These are phyloP conservation scores for Xylariaceae sp. DNA, from an alignment of 2,329 filamentous ascomycete species.

Conservation along the genomic window DNA sequence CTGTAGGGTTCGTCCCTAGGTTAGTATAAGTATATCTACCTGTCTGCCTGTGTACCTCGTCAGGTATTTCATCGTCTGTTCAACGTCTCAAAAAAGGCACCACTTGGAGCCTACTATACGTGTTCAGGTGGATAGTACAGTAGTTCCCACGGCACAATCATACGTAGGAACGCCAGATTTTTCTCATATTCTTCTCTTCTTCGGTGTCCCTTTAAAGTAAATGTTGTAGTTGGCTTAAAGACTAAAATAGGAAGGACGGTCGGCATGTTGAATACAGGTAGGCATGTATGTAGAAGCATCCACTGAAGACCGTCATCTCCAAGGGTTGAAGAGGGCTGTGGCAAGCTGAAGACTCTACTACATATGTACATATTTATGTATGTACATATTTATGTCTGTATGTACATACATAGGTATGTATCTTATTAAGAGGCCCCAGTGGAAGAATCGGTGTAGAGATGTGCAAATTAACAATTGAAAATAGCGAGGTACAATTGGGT, in stretches of 20 bases:
- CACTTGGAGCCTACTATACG: background rate
- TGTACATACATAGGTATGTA: too few species aligned
- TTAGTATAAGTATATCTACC: too few species aligned
- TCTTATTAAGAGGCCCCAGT: too few species aligned
- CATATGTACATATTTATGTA: too few species aligned
- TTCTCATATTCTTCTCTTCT: background rate
- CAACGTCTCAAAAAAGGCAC: background rate
- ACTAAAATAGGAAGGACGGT: background rate
- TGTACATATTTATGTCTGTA: too few species aligned
- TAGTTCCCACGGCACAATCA: too few species aligned
- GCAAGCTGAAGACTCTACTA: background rate
- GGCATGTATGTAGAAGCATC: background rate
- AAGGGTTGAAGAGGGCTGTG: background rate
- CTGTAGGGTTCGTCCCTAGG: background rate
- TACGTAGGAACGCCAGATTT: too few species aligned
- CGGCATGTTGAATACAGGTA: background rate
- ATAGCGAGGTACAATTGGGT: conserved; percentile 25
- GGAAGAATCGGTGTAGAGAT: conserved; percentile 32
- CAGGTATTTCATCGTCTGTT: too few species aligned
- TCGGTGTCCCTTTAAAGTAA: background rate
- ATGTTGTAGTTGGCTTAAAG: too few species aligned
- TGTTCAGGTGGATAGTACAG: too few species aligned
- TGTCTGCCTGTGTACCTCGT: too few species aligned
- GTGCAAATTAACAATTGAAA: conserved; percentile 26
- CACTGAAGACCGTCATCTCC: background rate